phyloP scores from a whole-genome alignment of 73 alveolate species.

The Paramecium tetraurelia region DNA sequence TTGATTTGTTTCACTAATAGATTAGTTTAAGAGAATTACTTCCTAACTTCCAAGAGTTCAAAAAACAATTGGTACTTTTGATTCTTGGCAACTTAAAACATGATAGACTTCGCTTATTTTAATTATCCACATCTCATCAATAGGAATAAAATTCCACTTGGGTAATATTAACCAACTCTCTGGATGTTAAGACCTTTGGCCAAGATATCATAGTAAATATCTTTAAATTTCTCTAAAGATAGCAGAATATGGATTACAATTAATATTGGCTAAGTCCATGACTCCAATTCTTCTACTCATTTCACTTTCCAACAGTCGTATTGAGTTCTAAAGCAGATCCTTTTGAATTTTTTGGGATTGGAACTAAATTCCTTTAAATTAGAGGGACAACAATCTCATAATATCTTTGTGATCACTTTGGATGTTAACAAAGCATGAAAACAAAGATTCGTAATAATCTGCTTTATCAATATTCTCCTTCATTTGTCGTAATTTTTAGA shows the following conservation, averaged over 20 bases:
- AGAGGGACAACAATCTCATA: background rate
- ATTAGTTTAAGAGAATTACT: background rate
- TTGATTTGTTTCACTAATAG: background rate
- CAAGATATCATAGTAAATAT: background rate
- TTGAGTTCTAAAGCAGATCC: background rate
- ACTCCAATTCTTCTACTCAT: background rate
- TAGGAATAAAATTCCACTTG: background rate
- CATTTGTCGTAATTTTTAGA: background rate
- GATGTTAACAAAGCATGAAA: background rate
- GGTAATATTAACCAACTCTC: background rate
- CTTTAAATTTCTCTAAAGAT: background rate
- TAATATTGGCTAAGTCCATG: background rate
- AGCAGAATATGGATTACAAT: background rate
- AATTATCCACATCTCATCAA: background rate
- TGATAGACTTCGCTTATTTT: background rate
- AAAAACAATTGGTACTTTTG: background rate
- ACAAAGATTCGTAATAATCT: background rate
- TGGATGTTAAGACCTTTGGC: background rate
- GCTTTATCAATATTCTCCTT: background rate
- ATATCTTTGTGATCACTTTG: conserved; percentile 8
- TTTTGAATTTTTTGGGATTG: background rate
- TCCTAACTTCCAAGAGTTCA: background rate
- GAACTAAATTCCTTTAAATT: background rate
- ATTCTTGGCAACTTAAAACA: background rate
- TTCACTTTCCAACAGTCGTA: background rate